A percentile compares a stretch with the other conserved stretches of the same genome.
Conservation (phyloP, 2,329 filamentous ascomycete species). For the Clarireedia hainanense region DNA sequence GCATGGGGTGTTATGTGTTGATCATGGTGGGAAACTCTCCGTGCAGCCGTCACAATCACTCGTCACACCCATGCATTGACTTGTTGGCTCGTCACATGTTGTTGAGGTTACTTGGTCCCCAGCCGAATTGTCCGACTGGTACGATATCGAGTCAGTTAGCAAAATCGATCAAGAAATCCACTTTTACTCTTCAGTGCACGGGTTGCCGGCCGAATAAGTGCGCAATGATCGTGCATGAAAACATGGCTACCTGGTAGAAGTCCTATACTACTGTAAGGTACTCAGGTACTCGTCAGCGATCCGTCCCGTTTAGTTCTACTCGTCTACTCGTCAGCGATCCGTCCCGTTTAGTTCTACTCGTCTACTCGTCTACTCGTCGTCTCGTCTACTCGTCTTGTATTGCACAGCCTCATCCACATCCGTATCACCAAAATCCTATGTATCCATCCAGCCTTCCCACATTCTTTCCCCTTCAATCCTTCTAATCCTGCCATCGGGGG, state of each 20-base stretch:
- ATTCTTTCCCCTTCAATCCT: neutral
- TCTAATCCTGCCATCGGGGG: neutral
- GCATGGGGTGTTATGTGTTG: neutral
- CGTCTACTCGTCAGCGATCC: too few relatives aligned
- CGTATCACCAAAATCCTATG: neutral
- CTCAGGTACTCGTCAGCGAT: too few relatives aligned
- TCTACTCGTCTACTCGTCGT: too few relatives aligned
- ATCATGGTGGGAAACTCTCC: neutral
- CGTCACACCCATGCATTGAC: neutral
- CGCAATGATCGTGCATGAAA: neutral
- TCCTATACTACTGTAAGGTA: neutral
- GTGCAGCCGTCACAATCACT: neutral
- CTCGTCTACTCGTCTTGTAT: neutral
- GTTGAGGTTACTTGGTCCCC: too few relatives aligned
- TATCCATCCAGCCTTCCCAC: neutral
- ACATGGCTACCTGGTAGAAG: neutral
- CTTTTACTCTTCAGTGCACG: neutral
- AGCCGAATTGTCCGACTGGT: too few relatives aligned
- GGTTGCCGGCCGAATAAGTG: neutral
- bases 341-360: too few relatives aligned
- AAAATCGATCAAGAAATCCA: neutral
- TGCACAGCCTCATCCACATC: neutral
- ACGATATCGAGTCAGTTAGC: neutral
- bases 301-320: too few relatives aligned
- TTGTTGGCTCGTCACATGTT: slow-evolving; percentile 2